Percentiles rank a stretch among this genome's conserved stretches.
These are phyloP conservation scores for Kodamaea hsintzibuensis DNA, from an alignment of 805 yeast species.

Conservation along the genomic window DNA sequence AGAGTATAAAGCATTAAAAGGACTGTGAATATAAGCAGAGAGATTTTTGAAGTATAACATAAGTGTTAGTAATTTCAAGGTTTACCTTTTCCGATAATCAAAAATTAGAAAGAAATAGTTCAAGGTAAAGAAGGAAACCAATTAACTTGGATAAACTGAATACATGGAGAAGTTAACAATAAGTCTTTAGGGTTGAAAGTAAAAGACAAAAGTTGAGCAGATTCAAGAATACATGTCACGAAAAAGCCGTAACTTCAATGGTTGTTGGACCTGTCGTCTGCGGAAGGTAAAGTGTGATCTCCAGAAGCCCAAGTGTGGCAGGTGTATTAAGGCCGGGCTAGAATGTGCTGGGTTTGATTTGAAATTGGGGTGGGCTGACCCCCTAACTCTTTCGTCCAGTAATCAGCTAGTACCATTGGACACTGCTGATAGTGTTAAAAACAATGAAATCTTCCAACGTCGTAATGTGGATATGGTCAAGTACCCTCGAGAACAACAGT, in stretches of 20 bases:
- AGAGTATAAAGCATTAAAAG: too few species aligned
- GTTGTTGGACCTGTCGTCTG: constrained; percentile 57
- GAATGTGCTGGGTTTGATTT: constrained; percentile 53
- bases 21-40: too few species aligned
- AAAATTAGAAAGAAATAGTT: too few species aligned
- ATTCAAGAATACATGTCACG: constrained; percentile 17
- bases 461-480: constrained; percentile 45
- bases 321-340: constrained; percentile 47
- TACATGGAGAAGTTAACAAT: neutral
- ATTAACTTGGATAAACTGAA: too few species aligned
- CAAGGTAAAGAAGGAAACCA: too few species aligned
- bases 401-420: constrained; percentile 20
- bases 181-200: neutral
- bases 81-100: too few species aligned
- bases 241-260: constrained; percentile 42
- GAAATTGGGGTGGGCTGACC: constrained; percentile 48
- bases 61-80: too few species aligned
- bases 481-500: constrained; percentile 37
- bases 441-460: constrained; percentile 40
- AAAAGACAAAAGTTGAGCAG: too few species aligned
- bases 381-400: constrained; percentile 29
- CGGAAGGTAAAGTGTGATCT: constrained; percentile 58
- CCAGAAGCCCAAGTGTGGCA: constrained; percentile 42
- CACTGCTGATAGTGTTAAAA: constrained; percentile 17
- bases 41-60: too few species aligned